phyloP scores from a whole-genome alignment of 2,329 filamentous ascomycete genomes.

The Talaromyces islandicus region DNA sequence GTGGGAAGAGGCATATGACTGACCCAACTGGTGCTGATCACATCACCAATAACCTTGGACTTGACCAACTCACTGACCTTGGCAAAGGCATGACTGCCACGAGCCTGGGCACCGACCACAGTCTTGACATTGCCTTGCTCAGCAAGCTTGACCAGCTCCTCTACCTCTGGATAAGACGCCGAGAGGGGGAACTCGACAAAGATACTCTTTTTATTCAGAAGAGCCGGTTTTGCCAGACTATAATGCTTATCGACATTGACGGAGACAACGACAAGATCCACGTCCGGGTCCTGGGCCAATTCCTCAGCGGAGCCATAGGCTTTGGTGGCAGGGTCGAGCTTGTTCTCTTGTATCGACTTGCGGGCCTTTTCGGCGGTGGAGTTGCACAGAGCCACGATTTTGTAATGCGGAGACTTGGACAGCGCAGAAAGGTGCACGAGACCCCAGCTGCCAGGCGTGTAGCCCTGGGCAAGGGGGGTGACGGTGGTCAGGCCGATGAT shows the following conservation, averaged over 20 bases:
- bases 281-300: conserved; percentile 5
- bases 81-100: conserved; percentile 3
- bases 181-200: conserved; percentile 8
- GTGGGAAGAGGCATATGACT: not conserved
- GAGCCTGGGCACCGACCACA: conserved; percentile 4
- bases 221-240: not conserved
- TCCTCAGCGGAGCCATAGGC: conserved; percentile 7
- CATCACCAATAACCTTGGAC: conserved; percentile 5
- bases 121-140: not conserved
- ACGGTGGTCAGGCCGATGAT: conserved; percentile 5
- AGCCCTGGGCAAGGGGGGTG: not conserved
- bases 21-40: conserved; percentile 4
- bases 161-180: not conserved
- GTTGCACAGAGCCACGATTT: conserved; percentile 8
- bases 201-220: conserved; percentile 6
- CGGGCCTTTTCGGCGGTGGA: conserved; percentile 5
- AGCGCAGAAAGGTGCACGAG: conserved; percentile 5
- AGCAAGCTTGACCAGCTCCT: conserved; percentile 6
- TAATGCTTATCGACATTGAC: conserved; percentile 10
- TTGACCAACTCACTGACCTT: conserved; percentile 7
- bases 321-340: conserved; percentile 7
- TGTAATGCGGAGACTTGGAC: conserved; percentile 5
- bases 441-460: conserved; percentile 7
- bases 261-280: conserved; percentile 8
- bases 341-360: conserved; percentile 8